Base-by-base conservation (phyloP, 2,329 filamentous ascomycete genomes). In the Plectosphaerella sp. region DNA sequence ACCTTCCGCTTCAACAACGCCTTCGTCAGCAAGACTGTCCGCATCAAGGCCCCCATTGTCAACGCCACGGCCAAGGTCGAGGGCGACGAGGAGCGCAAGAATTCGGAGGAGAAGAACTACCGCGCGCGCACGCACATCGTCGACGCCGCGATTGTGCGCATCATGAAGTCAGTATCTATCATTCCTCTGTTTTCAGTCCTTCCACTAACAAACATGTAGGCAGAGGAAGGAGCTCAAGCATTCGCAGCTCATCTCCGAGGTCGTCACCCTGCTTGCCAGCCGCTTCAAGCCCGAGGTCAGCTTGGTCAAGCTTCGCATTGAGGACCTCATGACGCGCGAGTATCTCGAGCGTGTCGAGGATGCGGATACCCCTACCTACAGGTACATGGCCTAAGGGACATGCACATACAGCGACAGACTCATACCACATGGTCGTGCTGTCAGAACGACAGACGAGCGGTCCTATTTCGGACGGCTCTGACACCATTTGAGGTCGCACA, bases 21-120 rank as follows among this genome's bases (percentile, higher is more conserved):
- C 14, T 97, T 96, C 70, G 77, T 83, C 47, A 92, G 89, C 71
- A 91, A 90, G 64, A 85, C 88, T 48, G 80, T 94, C 62, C 91
- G 89, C 67, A 90, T 97, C 71, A 96, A 96, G 68, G 89, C 94
- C 18, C 90, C 90, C 20, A 87, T 94, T 5, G 88, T 96, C 59
- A 88, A 83, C 48, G 83, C 85, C 1, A 82, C 86, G 16, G 95
- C 91, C 66, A 94, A 91, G 70, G 88, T 96, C 1, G 93, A 97
- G 70, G 90, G 83, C 49, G 74, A 82, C 58, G 75, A 81, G 3
- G 84, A 88, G 68, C 74, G 84, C 47, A 84, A 83, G 67, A 82
- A 83, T 49, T 93, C 89, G 0, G 86, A 91, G 66, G 81, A 86
- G 61, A 88, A 87, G 75, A 91, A 88, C 58, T 82, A 89, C 59